These are phyloP conservation scores for Penicillium sp. DNA, from an alignment of 2,329 filamentous ascomycete species.

Conservation along the genomic window DNA sequence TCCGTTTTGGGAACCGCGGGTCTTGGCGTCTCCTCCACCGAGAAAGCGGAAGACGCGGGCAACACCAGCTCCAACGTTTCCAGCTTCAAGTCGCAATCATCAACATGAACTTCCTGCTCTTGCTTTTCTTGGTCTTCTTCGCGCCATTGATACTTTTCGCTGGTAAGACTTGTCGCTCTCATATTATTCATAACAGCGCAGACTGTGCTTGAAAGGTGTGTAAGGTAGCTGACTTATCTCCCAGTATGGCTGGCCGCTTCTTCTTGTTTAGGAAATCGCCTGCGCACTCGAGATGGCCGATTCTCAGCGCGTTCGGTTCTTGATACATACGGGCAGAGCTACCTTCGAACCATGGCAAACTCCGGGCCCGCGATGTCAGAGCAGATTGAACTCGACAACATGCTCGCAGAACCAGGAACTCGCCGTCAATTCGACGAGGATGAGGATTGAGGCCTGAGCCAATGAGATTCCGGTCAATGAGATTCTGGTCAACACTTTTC, in stretches of 20 bases:
- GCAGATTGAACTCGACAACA: conserved; percentile 66
- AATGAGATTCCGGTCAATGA: not conserved
- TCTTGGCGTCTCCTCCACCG: conserved; percentile 10
- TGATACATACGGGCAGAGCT: conserved; percentile 58
- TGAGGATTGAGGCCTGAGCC: conserved; percentile 29
- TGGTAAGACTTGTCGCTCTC: conserved; percentile 31
- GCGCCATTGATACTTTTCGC: conserved; percentile 42
- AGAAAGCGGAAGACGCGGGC: conserved; percentile 10
- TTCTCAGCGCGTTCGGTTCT: conserved; percentile 49
- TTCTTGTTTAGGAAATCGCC: conserved; percentile 58
- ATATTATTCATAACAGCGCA: not conserved
- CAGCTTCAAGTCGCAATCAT: conserved; percentile 7
- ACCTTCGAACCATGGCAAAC: conserved; percentile 60
- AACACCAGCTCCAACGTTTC: conserved; percentile 1
- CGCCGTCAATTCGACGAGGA: conserved; percentile 35
- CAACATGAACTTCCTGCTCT: conserved; percentile 40
- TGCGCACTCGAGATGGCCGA: conserved; percentile 54
- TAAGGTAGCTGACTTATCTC: conserved; percentile 26
- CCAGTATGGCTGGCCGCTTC: conserved; percentile 57
- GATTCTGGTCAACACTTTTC: not conserved
- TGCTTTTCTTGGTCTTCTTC: conserved; percentile 44
- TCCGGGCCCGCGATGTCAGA: conserved; percentile 60
- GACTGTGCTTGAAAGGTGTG: not conserved
- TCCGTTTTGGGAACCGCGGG: conserved; percentile 15
- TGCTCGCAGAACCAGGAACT: conserved; percentile 53